Evolutionary conservation across 495 filamentous ascomycete genomes (phyloP), one percentile per base, ranked within the genome.

Genomic region (Darksidea phi): DNA sequence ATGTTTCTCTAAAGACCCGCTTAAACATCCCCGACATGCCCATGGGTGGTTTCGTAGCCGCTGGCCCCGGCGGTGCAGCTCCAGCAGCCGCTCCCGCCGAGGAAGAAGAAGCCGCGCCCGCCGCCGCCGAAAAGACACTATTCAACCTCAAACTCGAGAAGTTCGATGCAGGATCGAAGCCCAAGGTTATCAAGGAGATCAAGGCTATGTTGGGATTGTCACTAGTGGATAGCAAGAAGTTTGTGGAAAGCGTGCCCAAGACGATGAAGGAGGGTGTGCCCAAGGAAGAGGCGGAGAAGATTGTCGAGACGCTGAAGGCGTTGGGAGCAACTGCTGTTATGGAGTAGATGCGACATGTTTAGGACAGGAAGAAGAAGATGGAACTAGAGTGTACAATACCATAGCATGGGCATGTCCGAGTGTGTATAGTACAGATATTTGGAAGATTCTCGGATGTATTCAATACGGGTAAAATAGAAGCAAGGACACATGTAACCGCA

Each of bases 221-320:
- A 72, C 82, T 99, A 76, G 94, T 99, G 67, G 94, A 99, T 76
- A 96, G 91, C 78, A 99, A 99, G 87, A 99, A 99, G 82, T 99
- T 99, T 76, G 94, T 97, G 66, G 94, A 99, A 82, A 88, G 88
- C 68, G 90, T 87, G 72, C 94, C 94, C 64, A 99, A 99, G 89
- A 78, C 89, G 70, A 86, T 99, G 90, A 97, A 96, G 86, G 94
- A 99, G 76, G 88, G 86, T 12, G 90, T 99, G 71, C 88, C 92
- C 34, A 99, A 97, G 83, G 94, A 99, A 72, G 94, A 99, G 75
- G 88, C 88, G 12, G 91, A 97, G 84, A 99, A 99, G 89, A 96
- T 97, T 67, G 80, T 97, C 38, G 91, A 89, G 75, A 85, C 87
- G 20, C 80, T 99, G 79, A 96, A 96, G 84, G 93, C 80, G 67